Evolutionary conservation across 805 yeast genomes (phyloP).

Genomic region (Debaryomyces maramus): DNA sequence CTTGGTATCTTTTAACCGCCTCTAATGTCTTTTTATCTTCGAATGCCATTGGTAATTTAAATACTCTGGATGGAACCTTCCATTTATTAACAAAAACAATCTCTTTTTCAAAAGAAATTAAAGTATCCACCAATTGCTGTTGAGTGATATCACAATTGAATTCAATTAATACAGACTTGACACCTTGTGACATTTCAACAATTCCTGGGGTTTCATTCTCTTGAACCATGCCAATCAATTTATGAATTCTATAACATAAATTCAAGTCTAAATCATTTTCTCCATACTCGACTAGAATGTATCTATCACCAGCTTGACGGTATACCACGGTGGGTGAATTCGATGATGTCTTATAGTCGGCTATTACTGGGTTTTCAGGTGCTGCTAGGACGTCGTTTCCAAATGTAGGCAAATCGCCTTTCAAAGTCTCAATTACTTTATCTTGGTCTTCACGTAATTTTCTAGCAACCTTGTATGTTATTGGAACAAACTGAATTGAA

Average conservation of each 20-base stretch:
- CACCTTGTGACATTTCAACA: slow-evolving; percentile 96
- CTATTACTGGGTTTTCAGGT: slow-evolving; percentile 72
- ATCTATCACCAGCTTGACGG: slow-evolving; percentile 97
- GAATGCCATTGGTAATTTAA: slow-evolving; percentile 93
- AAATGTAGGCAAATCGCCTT: slow-evolving; percentile 41
- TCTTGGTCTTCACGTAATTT: slow-evolving; percentile 64
- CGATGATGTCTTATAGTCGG: slow-evolving; percentile 46
- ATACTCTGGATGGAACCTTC: slow-evolving; percentile 79
- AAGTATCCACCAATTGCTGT: slow-evolving; percentile 55
- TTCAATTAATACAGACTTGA: slow-evolving; percentile 89
- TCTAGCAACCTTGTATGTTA: slow-evolving; percentile 68
- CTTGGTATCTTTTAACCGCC: slow-evolving; percentile 88
- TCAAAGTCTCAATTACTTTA: slow-evolving; percentile 44
- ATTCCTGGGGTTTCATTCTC: slow-evolving; percentile 71
- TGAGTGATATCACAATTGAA: slow-evolving; percentile 72
- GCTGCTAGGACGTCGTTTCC: slow-evolving; percentile 21
- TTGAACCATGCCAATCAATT: slow-evolving; percentile 71
- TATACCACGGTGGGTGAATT: slow-evolving; percentile 72
- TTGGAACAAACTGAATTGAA: slow-evolving; percentile 73
- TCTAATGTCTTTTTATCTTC: slow-evolving; percentile 88
- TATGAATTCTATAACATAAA: slow-evolving; percentile 79
- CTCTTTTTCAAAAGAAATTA: slow-evolving; percentile 74
- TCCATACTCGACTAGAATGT: slow-evolving; percentile 89
- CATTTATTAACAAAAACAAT: slow-evolving; percentile 75
- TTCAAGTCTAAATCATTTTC: slow-evolving; percentile 84